Conservation (phyloP, 2,329 filamentous ascomycete species). For the Magnaporthiopsis rhizophila region DNA sequence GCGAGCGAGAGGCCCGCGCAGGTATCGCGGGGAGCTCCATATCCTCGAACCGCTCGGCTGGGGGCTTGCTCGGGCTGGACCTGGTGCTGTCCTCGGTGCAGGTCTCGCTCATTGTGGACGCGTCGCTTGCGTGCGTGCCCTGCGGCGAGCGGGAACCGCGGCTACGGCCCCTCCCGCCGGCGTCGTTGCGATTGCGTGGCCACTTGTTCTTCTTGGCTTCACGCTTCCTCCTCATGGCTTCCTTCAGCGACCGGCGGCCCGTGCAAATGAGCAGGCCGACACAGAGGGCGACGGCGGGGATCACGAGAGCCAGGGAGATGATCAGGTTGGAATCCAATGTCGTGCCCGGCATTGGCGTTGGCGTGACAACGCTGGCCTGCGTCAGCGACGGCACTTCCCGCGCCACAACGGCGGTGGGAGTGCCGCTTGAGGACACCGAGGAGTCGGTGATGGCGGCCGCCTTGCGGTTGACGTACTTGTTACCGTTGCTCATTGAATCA, state of each 20-base stretch:
- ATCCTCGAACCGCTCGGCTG: neutral
- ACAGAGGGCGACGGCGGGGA: neutral
- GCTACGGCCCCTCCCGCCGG: too few species aligned
- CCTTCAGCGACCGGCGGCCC: neutral
- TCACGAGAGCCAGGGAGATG: neutral
- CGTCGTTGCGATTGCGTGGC: constrained; percentile 12
- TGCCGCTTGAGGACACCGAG: neutral
- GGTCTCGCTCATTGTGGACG: neutral
- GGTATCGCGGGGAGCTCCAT: neutral
- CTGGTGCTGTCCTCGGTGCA: neutral
- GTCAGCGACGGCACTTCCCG: neutral
- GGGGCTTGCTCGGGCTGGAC: too few species aligned
- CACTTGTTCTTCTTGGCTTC: neutral
- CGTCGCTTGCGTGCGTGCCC: neutral
- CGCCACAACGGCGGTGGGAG: neutral
- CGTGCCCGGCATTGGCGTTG: constrained; percentile 4
- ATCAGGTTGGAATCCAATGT: neutral
- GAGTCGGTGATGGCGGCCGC: neutral
- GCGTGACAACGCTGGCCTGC: neutral
- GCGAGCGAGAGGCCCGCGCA: neutral
- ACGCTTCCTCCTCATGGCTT: neutral
- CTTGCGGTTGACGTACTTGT: neutral
- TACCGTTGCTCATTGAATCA: neutral
- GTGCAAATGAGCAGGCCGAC: neutral
- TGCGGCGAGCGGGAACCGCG: too few species aligned